Percentiles rank a stretch among this genome's conserved stretches.
These are phyloP conservation scores for Solanum hybrid DNA, from an alignment of 305 asterid genomes.

Conservation along the genomic window DNA sequence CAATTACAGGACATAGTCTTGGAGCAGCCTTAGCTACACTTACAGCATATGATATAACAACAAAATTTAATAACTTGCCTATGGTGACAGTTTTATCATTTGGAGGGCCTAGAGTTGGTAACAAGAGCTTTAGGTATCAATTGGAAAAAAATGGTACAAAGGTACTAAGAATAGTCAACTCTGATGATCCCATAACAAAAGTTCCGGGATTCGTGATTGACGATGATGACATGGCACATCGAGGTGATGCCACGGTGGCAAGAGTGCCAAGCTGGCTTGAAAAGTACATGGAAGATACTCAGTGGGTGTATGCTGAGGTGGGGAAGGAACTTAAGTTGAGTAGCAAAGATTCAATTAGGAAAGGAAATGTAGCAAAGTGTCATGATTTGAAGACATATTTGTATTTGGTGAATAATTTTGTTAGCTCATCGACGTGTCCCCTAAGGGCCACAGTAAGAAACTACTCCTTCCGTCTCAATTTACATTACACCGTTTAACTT, in stretches of 20 bases:
- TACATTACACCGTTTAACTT: background rate
- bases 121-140: conserved; percentile 46
- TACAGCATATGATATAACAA: conserved; percentile 67
- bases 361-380: conserved; percentile 19
- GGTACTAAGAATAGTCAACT: conserved; percentile 65
- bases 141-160: conserved; percentile 62
- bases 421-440: conserved; percentile 22
- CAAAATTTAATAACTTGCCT: conserved; percentile 26
- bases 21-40: conserved; percentile 92
- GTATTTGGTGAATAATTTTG: conserved; percentile 21
- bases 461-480: background rate
- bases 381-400: conserved; percentile 42
- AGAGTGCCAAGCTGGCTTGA: conserved; percentile 28
- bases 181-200: conserved; percentile 70
- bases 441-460: conserved; percentile 9
- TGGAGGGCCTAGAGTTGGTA: conserved; percentile 91
- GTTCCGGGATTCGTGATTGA: conserved; percentile 80
- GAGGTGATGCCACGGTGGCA: background rate
- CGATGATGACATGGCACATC: conserved; percentile 10
- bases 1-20: conserved; percentile 84
- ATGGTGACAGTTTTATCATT: conserved; percentile 71
- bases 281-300: conserved; percentile 33
- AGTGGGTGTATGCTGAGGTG: conserved; percentile 47
- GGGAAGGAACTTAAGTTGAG: conserved; percentile 33
- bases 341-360: conserved; percentile 19